Base-by-base conservation (phyloP, 2,329 filamentous ascomycete genomes). In the Aspergillus awamori region DNA sequence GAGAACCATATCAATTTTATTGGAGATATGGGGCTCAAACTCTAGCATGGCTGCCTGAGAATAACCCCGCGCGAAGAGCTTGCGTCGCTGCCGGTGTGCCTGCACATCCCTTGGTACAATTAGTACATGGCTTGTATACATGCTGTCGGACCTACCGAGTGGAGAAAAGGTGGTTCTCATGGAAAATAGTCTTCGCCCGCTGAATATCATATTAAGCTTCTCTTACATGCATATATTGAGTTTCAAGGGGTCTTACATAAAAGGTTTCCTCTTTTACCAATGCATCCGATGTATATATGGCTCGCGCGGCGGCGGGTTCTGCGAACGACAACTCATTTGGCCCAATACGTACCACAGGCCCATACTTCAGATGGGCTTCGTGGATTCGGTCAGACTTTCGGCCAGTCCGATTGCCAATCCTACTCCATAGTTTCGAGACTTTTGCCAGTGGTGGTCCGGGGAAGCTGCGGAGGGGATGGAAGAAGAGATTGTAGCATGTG, bases 1-100 rank as follows among this genome's bases (percentile, higher is more conserved):
- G 11, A 54, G 20, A 20, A 54, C 15, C 3, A 15, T 13, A 39
- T 54, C 52, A 1, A 54, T 54, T 3, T 54, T 54, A 4, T n/a
- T 33, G 6, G 52, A 38, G n/a, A 54, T 54, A 39, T 41, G 20
- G 2, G 52, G 52, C 28, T 54, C 52, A 15, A 43, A 54, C 8
- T 54, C 52, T 3, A 54, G 20, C 52, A 54, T 24, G 8, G 52
- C 52, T 11, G 52, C 52, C 22, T 54, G 52, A 1, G 52, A 54
- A 8, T 38, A 54, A 8, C 52, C 52, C 7, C 52, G 52, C 3
- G 33, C 52, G 8, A 54, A 41, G 2, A 54, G 52, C 38, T 54
- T 54, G n/a, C 36, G 36, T n/a, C 52, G 52, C 15, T 54, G 52
- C 8, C 24, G 36, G 43, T 54, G 52, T 17, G 33, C 22, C 22